Evolutionary conservation across 805 yeast species (phyloP).

Genomic region (Candida maesae): DNA sequence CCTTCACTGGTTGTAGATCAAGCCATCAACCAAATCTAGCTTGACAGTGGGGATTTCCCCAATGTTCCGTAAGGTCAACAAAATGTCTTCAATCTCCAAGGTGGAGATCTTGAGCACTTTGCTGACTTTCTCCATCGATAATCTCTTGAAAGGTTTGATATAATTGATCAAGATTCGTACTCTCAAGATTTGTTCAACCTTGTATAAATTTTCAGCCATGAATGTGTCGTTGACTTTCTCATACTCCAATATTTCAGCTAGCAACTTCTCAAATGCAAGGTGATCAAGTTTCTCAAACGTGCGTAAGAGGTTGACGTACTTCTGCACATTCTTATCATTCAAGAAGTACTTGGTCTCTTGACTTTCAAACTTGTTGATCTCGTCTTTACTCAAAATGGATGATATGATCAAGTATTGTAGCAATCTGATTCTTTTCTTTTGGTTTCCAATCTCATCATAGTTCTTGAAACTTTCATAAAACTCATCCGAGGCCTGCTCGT

Average conservation of each 20-base stretch:
- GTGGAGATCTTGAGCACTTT: conserved; percentile 15
- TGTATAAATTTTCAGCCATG: conserved; percentile 18
- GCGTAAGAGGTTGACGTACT: conserved; percentile 20
- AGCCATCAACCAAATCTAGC: conserved; percentile 26
- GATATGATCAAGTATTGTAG: conserved; percentile 61
- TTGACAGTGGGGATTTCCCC: conserved; percentile 20
- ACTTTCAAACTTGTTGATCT: conserved; percentile 29
- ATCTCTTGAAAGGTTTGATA: conserved; percentile 27
- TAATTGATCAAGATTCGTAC: conserved; percentile 25
- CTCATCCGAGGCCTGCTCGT: conserved; percentile 50
- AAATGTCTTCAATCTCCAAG: conserved; percentile 24
- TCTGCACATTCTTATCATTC: conserved; percentile 21
- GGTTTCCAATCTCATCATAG: conserved; percentile 65
- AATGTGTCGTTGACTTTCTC: conserved; percentile 17
- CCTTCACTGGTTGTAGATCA: conserved; percentile 22
- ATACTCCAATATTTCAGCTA: conserved; percentile 6
- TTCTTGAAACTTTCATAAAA: conserved; percentile 55
- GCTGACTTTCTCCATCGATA: conserved; percentile 20
- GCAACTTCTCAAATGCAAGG: conserved; percentile 14
- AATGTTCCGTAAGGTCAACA: conserved; percentile 21
- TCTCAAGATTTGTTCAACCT: conserved; percentile 21
- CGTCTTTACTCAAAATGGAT: conserved; percentile 51
- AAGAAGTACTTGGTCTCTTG: conserved; percentile 28
- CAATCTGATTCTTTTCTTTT: conserved; percentile 49
- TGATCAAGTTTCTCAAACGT: conserved; percentile 22